These are phyloP conservation scores for Magnaporthales sp. DNA, from an alignment of 2,329 filamentous ascomycete species.

Conservation along the genomic window DNA sequence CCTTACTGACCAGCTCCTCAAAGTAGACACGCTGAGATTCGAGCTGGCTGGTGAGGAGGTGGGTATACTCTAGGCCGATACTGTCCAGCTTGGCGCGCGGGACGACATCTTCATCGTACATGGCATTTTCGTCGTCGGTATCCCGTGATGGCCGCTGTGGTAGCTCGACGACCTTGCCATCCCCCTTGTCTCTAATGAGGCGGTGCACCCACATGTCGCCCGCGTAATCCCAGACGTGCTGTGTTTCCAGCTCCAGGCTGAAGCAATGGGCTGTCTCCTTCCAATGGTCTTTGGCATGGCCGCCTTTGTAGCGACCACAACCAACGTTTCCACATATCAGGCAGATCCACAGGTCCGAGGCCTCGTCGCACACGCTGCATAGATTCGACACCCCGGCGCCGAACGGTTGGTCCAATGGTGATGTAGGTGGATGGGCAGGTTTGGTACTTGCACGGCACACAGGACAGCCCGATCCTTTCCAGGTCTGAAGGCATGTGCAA, in stretches of 20 bases:
- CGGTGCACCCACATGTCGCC: constrained; percentile 94
- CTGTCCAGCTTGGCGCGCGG: constrained; percentile 61
- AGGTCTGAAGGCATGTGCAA: constrained; percentile 91
- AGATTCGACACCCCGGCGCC: constrained; percentile 56
- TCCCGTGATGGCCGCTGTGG: constrained; percentile 34
- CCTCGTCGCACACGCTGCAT: constrained; percentile 72
- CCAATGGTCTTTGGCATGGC: constrained; percentile 90
- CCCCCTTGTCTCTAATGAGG: constrained; percentile 86
- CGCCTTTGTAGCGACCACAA: constrained; percentile 88
- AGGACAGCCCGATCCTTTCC: constrained; percentile 88
- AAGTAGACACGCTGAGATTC: constrained; percentile 92
- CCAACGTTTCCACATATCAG: constrained; percentile 88
- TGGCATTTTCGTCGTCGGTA: background rate
- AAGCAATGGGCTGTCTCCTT: constrained; percentile 85
- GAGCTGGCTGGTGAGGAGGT: constrained; percentile 84
- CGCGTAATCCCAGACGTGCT: constrained; percentile 97
- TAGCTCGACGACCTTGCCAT: constrained; percentile 88
- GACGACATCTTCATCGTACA: constrained; percentile 50
- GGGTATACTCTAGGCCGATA: constrained; percentile 90
- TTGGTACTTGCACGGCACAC: constrained; percentile 66
- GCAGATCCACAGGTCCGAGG: constrained; percentile 87
- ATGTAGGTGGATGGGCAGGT: constrained; percentile 10
- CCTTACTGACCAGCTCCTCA: constrained; percentile 82
- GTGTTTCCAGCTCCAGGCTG: constrained; percentile 83
- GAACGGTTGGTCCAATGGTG: constrained; percentile 35